Evolutionary conservation across 305 asterid genomes (phyloP), one percentile per base, ranked within the genome.

Genomic region (Petunia hybrid): DNA sequence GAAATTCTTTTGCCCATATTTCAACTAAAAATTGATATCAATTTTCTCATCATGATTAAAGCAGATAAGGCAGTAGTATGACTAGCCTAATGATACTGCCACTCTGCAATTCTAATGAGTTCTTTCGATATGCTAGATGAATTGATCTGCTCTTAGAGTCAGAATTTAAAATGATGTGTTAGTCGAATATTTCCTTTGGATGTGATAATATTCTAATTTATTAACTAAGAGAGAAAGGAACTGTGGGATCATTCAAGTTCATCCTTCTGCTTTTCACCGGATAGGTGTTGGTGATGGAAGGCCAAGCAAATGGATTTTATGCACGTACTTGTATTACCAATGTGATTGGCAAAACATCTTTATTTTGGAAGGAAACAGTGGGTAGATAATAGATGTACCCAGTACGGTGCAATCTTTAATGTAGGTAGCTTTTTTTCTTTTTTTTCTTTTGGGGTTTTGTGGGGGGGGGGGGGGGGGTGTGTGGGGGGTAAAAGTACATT

Each of bases 41-140:
- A 51, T 73, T 51, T 73, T 45, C 63, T 51, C 60, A 36, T 73
- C 78, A 73, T 48, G 45, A 13, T 51, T 48, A 71, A 71, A 51
- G 78, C 12, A 35, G 60, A 71, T 35, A 71, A 10, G 62, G 1
- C 35, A 73, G 43, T 22, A 22, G 31, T 46, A 48, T 71, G 61
- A 35, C 43, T 71, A 46, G 46, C 63, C 63, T 73, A 73, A 71
- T 73, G n/a, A 36, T 73, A 8, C 36, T 46, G 77, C 60, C 35
- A 36, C 59, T 70, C 77, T 70, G 77, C 22, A 70, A 31, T 31
- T 70, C 42, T 9, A 10, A 60, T 22, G 53, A 1, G 41, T 9
- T 70, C 22, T 46, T 41, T 45, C 42, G 13, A 22, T 2, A 69
- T 69, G 9, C 43, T 22, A 13, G 16, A 69, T 69, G 76, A 5